Conservation (phyloP, 2,329 filamentous ascomycete species). For the Talaromyces sp. region DNA sequence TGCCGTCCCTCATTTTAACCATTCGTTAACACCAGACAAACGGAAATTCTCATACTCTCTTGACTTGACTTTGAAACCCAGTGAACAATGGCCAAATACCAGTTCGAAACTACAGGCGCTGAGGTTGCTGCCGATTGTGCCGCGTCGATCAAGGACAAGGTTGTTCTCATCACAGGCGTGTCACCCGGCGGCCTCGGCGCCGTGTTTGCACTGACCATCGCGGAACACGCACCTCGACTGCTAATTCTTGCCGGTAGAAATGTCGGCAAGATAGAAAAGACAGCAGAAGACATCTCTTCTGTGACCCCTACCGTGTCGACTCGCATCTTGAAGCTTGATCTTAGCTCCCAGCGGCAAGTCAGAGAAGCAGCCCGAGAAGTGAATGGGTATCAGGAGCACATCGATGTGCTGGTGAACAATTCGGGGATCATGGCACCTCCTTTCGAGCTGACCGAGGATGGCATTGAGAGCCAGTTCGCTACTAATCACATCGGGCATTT, state of each 20-base stretch:
- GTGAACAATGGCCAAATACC: constrained; percentile 6
- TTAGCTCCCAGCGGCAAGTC: constrained; percentile 27
- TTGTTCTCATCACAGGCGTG: constrained; percentile 40
- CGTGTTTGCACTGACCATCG: constrained; percentile 30
- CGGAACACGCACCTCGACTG: constrained; percentile 25
- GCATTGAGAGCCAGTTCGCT: constrained; percentile 35
- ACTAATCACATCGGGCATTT: constrained; percentile 39
- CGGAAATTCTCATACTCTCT: not conserved
- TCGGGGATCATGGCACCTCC: constrained; percentile 36
- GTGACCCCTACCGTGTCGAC: constrained; percentile 17
- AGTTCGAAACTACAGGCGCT: constrained; percentile 12
- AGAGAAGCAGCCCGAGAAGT: constrained; percentile 29
- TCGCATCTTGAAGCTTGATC: constrained; percentile 28
- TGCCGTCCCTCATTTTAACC: not conserved
- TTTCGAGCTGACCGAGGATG: constrained; percentile 27
- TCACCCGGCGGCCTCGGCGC: constrained; percentile 35
- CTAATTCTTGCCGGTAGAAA: constrained; percentile 40
- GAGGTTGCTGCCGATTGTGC: constrained; percentile 19
- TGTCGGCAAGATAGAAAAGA: constrained; percentile 27
- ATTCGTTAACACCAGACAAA: not conserved
- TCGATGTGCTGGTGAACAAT: constrained; percentile 43
- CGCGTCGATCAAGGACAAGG: constrained; percentile 21
- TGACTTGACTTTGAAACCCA: not conserved
- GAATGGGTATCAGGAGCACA: constrained; percentile 20
- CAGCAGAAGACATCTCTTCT: constrained; percentile 20